Conservation (phyloP, 768 basidiomycete genomes). For the Russula dissimulans region DNA sequence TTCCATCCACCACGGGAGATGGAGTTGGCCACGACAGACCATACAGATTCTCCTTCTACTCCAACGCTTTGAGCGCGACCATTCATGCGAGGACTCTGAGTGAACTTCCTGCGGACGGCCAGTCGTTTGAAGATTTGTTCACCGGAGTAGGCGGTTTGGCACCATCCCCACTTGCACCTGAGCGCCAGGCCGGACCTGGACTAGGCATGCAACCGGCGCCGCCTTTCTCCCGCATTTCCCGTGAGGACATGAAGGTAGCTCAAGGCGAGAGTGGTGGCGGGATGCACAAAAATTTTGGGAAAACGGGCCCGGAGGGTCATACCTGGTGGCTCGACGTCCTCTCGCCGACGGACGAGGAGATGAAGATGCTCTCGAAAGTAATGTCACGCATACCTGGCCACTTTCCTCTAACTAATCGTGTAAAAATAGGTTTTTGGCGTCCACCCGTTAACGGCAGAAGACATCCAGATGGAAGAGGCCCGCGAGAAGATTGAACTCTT, state of each 20-base stretch:
- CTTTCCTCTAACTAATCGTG: neutral
- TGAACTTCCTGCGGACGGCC: conserved; percentile 90
- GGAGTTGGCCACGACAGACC: conserved; percentile 62
- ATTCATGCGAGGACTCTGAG: conserved; percentile 90
- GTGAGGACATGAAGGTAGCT: neutral
- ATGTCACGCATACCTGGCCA: conserved; percentile 11
- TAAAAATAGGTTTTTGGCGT: conserved; percentile 80
- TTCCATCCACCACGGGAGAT: conserved; percentile 18
- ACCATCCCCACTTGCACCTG: neutral
- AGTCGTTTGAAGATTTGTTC: conserved; percentile 89
- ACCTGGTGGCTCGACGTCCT: conserved; percentile 98
- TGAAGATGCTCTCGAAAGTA: conserved; percentile 93
- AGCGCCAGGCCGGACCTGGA: neutral
- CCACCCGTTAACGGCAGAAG: conserved; percentile 97
- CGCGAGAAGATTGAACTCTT: conserved; percentile 99
- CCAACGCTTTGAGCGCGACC: conserved; percentile 82
- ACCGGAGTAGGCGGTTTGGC: conserved; percentile 32
- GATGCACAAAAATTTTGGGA: neutral
- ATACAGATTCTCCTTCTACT: conserved; percentile 98
- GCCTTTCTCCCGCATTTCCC: neutral
- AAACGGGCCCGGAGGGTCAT: conserved; percentile 40
- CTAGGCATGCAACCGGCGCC: conserved; percentile 1
- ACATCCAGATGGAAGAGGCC: conserved; percentile 98
- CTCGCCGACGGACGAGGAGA: conserved; percentile 94
- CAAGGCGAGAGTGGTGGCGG: conserved; percentile 3